Evolutionary conservation across 73 alveolate genomes (phyloP).

Genomic region (Symbiodinium natans): DNA sequence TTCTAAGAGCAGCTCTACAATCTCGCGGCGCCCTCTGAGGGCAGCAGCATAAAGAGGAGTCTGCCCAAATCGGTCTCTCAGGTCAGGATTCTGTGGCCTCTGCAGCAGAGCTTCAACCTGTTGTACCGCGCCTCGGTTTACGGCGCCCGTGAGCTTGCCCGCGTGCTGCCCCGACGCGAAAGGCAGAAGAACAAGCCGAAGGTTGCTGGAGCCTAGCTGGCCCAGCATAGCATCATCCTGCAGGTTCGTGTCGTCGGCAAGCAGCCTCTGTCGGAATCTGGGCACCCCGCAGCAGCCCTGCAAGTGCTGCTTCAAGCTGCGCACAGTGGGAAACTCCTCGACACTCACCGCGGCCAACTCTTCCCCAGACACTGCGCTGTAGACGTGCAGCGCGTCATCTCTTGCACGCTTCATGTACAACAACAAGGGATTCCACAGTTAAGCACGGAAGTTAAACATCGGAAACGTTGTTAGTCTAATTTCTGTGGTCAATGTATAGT

Average conservation of each 20-base stretch:
- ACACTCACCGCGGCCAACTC: neutral
- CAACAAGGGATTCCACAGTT: too few relatives aligned
- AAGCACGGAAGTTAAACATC: too few relatives aligned
- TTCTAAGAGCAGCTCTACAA: too few relatives aligned
- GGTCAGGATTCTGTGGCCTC: too few relatives aligned
- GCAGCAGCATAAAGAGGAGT: too few relatives aligned
- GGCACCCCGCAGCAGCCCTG: neutral
- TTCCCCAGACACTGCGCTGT: neutral
- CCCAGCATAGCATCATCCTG: neutral
- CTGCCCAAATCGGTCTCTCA: too few relatives aligned
- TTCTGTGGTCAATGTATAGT: too few relatives aligned
- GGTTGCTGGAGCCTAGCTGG: neutral
- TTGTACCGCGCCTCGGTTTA: neutral
- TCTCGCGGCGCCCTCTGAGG: too few relatives aligned
- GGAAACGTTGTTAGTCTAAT: too few relatives aligned
- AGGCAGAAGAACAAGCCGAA: neutral
- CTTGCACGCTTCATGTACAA: neutral
- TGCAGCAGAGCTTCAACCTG: neutral
- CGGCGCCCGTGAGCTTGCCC: neutral
- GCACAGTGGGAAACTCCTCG: neutral
- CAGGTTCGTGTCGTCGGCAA: neutral
- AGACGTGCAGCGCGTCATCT: neutral
- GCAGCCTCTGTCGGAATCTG: neutral
- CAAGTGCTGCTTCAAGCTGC: neutral
- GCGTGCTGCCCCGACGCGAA: neutral